Evolutionary conservation across 129 eudicot genomes (phyloP).

Genomic region (Tanacetum coccineum): DNA sequence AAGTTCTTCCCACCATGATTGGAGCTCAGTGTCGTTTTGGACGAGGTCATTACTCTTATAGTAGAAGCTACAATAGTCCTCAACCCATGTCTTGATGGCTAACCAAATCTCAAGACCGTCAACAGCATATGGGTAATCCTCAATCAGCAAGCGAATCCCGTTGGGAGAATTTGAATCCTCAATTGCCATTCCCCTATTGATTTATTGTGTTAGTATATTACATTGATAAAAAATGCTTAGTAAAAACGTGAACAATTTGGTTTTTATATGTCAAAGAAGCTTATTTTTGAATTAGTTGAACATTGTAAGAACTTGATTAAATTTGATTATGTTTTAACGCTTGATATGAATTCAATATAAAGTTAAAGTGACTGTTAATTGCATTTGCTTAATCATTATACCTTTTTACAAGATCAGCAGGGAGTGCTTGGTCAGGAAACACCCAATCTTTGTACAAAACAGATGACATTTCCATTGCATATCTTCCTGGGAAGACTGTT

Average conservation of each 20-base stretch:
- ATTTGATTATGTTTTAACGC: too few relatives aligned
- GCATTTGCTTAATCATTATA: neutral
- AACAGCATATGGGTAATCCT: slow-evolving; percentile 73
- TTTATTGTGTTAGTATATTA: neutral
- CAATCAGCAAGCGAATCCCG: slow-evolving; percentile 39
- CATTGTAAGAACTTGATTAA: too few relatives aligned
- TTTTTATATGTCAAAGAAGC: too few relatives aligned
- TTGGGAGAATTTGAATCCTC: slow-evolving; percentile 49
- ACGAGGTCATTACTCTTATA: slow-evolving; percentile 40
- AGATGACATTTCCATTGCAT: slow-evolving; percentile 51
- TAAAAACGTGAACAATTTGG: too few relatives aligned
- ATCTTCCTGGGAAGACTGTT: slow-evolving; percentile 43
- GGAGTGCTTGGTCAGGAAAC: slow-evolving; percentile 56
- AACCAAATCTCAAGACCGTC: slow-evolving; percentile 76
- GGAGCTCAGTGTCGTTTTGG: slow-evolving; percentile 45
- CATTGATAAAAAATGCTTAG: too few relatives aligned
- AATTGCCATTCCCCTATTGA: slow-evolving; percentile 60
- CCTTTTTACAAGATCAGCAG: slow-evolving; percentile 65
- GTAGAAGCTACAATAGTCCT: slow-evolving; percentile 52
- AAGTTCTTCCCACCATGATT: slow-evolving; percentile 72
- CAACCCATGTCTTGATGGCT: slow-evolving; percentile 61
- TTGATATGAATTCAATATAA: too few relatives aligned
- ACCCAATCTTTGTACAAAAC: slow-evolving; percentile 42
- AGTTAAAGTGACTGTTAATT: neutral
- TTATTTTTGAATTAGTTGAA: too few relatives aligned